Conservation (phyloP, 2,329 filamentous ascomycete genomes). For the Penicillium freii region DNA sequence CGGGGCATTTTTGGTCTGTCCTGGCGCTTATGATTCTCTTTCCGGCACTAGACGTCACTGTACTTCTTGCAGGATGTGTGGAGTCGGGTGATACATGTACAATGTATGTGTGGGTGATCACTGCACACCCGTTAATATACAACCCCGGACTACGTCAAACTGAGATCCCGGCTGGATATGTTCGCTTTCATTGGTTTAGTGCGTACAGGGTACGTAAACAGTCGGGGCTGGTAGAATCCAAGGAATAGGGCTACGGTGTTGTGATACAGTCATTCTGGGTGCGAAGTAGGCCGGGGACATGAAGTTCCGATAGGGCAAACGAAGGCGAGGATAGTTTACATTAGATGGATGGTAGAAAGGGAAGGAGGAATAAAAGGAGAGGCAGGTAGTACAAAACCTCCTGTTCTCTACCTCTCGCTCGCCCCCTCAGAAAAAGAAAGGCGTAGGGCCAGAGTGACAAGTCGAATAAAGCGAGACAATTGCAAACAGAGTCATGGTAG, state of each 20-base stretch:
- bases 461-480: constrained; percentile 1
- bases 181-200: not conserved
- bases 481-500: constrained; percentile 9
- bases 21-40: not conserved
- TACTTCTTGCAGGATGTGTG: constrained; percentile 10
- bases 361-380: not conserved
- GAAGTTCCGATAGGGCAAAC: constrained; percentile 7
- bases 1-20: not conserved
- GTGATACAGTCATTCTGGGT: not conserved
- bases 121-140: constrained; percentile 17
- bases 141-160: constrained; percentile 17
- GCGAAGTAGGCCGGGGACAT: not conserved
- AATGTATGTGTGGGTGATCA: constrained; percentile 11
- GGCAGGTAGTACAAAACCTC: not conserved
- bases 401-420: not conserved
- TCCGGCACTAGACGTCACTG: not conserved
- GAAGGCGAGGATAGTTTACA: not conserved
- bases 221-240: not conserved
- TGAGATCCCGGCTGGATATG: not conserved
- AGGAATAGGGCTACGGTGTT: not conserved
- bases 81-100: constrained; percentile 14
- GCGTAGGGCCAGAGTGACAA: not conserved
- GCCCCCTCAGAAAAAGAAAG: not conserved
- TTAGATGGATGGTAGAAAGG: not conserved
- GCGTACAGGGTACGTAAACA: not conserved